phyloP scores from a whole-genome alignment of 345 rosid genomes.

The Cardamine occulta region DNA sequence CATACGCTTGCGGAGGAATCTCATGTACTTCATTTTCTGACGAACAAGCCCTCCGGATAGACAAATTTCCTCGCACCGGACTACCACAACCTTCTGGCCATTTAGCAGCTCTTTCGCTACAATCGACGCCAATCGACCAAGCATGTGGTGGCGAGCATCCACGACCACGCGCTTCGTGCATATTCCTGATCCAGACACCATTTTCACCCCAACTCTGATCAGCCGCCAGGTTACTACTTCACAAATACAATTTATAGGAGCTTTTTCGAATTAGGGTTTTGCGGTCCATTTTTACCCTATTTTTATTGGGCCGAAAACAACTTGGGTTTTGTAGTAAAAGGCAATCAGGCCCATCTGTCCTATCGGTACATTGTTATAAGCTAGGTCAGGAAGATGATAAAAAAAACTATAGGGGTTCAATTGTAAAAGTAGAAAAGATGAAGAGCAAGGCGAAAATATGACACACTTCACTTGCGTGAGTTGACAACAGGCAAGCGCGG shows the following conservation, averaged over 20 bases:
- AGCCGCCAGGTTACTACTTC: conserved; percentile 23
- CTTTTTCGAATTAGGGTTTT: conserved; percentile 27
- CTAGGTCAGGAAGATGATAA: too few relatives aligned
- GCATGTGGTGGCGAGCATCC: conserved; percentile 88
- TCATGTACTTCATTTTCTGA: conserved; percentile 87
- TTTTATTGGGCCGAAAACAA: background rate
- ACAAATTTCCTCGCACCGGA: conserved; percentile 85
- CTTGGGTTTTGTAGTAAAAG: too few relatives aligned
- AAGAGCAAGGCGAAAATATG: background rate
- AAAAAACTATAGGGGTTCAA: background rate
- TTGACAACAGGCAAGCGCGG: background rate
- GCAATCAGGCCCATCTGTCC: background rate
- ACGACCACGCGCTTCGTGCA: conserved; percentile 76
- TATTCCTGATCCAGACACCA: conserved; percentile 91
- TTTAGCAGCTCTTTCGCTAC: conserved; percentile 80
- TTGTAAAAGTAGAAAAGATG: background rate
- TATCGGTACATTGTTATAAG: background rate
- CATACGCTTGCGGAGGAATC: conserved; percentile 93
- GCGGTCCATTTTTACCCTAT: background rate
- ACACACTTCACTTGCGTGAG: background rate
- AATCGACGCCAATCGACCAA: conserved; percentile 71
- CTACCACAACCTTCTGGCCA: conserved; percentile 85
- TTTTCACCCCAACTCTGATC: conserved; percentile 33
- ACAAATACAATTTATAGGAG: background rate
- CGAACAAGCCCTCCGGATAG: conserved; percentile 84